Percentiles rank a stretch among this genome's conserved stretches.
Evolutionary conservation across 176 grass and related monocot species (phyloP).

Genomic region (Bothriochloa decipiens): DNA sequence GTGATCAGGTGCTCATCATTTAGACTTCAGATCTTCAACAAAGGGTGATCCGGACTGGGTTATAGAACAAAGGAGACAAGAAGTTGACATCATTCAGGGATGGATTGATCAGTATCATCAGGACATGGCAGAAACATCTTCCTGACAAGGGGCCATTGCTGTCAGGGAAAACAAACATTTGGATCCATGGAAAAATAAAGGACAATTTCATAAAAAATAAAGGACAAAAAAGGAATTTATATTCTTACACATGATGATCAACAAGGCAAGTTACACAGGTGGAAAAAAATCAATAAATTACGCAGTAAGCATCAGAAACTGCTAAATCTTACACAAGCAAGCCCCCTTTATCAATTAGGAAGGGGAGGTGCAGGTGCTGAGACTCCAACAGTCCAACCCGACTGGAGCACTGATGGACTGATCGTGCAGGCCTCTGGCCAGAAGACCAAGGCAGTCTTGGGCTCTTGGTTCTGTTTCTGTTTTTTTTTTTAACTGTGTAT

Average conservation of each 20-base stretch:
- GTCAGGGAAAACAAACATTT: conserved; percentile 29
- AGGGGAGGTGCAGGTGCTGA: neutral
- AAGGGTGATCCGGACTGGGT: conserved; percentile 87
- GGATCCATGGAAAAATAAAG: neutral
- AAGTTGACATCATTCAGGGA: conserved; percentile 71
- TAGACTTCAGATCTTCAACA: conserved; percentile 75
- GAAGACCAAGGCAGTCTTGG: neutral
- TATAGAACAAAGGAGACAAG: conserved; percentile 73
- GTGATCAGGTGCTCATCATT: conserved; percentile 81
- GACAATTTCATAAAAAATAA: neutral
- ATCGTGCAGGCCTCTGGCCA: neutral
- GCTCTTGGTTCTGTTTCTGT: neutral
- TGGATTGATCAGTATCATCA: conserved; percentile 81
- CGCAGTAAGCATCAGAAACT: conserved; percentile 19
- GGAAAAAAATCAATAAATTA: conserved; percentile 24
- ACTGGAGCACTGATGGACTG: neutral
- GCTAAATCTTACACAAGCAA: conserved; percentile 14
- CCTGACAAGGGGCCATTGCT: conserved; percentile 24
- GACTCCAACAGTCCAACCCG: neutral
- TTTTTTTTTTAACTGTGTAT: neutral
- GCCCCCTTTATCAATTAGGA: neutral
- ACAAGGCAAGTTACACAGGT: conserved; percentile 2
- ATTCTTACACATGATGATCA: conserved; percentile 35
- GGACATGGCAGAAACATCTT: conserved; percentile 51
- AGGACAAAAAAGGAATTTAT: neutral